Base-by-base conservation (phyloP, 805 yeast species). In the Kodamaea hsintzibuensis region DNA sequence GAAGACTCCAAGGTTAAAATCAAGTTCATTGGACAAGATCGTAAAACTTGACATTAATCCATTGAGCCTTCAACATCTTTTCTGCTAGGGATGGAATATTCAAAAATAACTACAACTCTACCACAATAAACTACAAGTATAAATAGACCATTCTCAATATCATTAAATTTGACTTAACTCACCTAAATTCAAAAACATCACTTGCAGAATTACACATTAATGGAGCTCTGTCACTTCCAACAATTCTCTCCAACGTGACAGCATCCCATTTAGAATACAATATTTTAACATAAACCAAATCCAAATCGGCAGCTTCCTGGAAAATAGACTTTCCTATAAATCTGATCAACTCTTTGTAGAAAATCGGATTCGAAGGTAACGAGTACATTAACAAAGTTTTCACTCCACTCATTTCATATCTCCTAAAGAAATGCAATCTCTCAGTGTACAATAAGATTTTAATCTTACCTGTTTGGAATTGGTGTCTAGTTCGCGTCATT, bases 391-490 rank as follows among this genome's bases (percentile, higher is more conserved):
- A 68, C 14, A 95, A 79, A 53, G 85, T 88, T 64, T 88, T 86
- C 18, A 90, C 96, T 25, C 98, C 98, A 55, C 80, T 82, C 50
- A 95, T 77, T 54, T 89, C 92, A 68, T 82, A 92, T 50, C 98
- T 80, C 59, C 97, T 83, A 74, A 85, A 95, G 66, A 90, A 95
- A 69, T 95, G 98, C 66, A 93, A 75, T 78, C 99, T 86, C 64
- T 93, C 98, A 0, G 98, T 89, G 70, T 93, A 93, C n/a, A 95
- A 71, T 74, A 95, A 67, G 25, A 93, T 79, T 62, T 88, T 86
- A 30, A 76, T 73, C 53, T 85, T 79, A 2, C 81, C 81, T 42
- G 82, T 78, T 33, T 80, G 82, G 65, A 95, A 95, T 39, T 79
- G 72, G 7, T 89, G 80, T 59, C 98, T 79, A 16, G 85, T 82